Evolutionary conservation across 2,329 filamentous ascomycete genomes (phyloP), one percentile per base, ranked within the genome.

Genomic region (Pseudocercospora crystallina): DNA sequence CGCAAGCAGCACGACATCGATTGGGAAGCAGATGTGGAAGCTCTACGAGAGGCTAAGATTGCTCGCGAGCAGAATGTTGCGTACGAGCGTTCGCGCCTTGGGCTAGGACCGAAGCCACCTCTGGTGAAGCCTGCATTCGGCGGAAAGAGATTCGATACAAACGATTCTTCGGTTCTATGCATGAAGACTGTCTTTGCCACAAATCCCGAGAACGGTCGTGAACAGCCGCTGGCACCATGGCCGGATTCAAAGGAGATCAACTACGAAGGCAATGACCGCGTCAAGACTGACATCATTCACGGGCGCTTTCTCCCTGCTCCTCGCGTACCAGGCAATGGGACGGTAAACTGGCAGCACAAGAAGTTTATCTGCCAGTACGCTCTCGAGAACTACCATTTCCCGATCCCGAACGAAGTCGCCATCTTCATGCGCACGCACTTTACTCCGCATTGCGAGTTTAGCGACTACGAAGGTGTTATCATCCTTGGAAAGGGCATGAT

Each of bases 201-300:
- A 1, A 15, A 45, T 30, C 36, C 47, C 12, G 14, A 29, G 3
- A 15, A n/a, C 26, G 45, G 8, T 29, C 10, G 14, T 31, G 51
- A 36, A 17, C 20, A 26, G 20, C 20, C 20, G 2, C 63, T 73
- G 30, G 67, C 73, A 0, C 65, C 67, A 1, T 77, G 72, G 72
- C 75, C 74, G 0, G 60, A 61, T 9, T 37, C 59, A 5, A 60
- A 67, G 9, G 74, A 77, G 62, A 63, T 71, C 62, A 73, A 73
- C 54, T 76, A 74, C 68, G 74, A 77, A 54, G 75, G 75, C 0
- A 71, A 75, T 35, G 73, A 74, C 30, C 70, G 75, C 9, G 71
- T 74, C 11, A 69, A 73, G 36, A 76, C 72, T 2, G 72, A 73
- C 15, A 61, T 64, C 3, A 67, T 71, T 40, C 67, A 74, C 37